Percentiles rank a stretch among this genome's conserved stretches.
phyloP scores from a whole-genome alignment of 1,284 basidiomycete genomes.

The Cutaneotrichosporon arboriforme region DNA sequence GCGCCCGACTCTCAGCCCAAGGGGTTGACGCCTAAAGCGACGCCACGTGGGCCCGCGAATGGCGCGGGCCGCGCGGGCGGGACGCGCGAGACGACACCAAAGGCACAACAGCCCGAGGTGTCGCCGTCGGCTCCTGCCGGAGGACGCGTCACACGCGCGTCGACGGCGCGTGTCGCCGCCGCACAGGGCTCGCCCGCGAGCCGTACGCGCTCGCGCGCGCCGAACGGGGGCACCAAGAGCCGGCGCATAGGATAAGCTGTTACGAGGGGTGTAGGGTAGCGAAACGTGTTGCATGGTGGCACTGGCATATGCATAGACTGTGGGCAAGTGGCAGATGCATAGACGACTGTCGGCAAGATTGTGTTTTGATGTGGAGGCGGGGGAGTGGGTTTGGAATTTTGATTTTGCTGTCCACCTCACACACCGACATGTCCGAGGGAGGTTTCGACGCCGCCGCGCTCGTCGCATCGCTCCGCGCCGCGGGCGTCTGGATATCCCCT shows the following conservation, averaged over 20 bases:
- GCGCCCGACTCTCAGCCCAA: neutral
- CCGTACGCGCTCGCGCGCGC: neutral
- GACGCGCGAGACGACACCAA: neutral
- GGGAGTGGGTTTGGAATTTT: no score
- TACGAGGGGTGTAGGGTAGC: neutral
- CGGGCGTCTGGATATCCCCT: conserved; percentile 37
- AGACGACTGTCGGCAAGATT: no score
- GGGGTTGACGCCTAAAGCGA: neutral
- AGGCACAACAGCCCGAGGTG: no score
- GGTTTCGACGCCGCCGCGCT: conserved; percentile 22
- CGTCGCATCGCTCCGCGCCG: conserved; percentile 24
- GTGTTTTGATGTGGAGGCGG: no score
- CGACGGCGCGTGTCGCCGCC: neutral
- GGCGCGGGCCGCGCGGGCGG: neutral
- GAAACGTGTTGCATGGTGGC: neutral
- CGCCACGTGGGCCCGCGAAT: neutral
- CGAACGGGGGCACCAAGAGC: neutral
- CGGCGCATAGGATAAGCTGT: neutral
- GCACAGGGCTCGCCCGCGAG: neutral
- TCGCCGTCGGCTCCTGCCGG: neutral
- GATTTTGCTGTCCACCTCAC: no score
- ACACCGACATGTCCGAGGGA: no score
- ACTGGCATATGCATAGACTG: neutral
- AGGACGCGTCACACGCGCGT: neutral
- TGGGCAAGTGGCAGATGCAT: neutral